Percentiles rank a stretch among this genome's conserved stretches.
Evolutionary conservation across 768 basidiomycete species (phyloP).

Genomic region (Termitomyces sp.): DNA sequence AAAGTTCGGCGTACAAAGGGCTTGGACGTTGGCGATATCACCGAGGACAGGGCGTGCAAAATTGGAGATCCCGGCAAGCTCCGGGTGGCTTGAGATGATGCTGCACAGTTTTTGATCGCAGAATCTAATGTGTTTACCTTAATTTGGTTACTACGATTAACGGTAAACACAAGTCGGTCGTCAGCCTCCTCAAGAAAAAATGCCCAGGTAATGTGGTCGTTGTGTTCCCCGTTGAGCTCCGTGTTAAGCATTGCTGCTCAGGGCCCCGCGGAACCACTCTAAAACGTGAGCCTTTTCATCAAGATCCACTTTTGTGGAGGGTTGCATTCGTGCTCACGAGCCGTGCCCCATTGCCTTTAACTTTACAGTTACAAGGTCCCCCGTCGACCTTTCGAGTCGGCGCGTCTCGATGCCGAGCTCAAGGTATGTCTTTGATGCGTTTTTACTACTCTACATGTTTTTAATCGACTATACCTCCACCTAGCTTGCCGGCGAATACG

Average conservation of each 20-base stretch:
- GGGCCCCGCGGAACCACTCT: constrained; percentile 89
- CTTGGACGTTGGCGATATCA: constrained; percentile 44
- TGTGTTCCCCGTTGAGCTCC: constrained; percentile 5
- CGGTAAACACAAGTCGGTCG: constrained; percentile 22
- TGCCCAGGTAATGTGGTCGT: constrained; percentile 69
- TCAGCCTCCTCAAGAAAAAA: constrained; percentile 60
- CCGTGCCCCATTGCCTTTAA: constrained; percentile 61
- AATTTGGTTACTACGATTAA: constrained; percentile 25
- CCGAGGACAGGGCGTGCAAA: constrained; percentile 18
- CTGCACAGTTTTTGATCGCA: constrained; percentile 59
- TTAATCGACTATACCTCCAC: neutral
- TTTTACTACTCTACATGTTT: neutral
- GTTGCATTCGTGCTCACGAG: constrained; percentile 61
- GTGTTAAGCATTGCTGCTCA: constrained; percentile 31
- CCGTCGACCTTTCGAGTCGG: constrained; percentile 92
- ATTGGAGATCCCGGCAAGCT: constrained; percentile 36
- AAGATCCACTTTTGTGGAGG: constrained; percentile 70
- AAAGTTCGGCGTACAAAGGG: constrained; percentile 39
- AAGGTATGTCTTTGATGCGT: constrained; percentile 55
- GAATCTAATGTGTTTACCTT: constrained; percentile 32
- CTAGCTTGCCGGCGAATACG: constrained; percentile 99
- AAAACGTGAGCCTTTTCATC: constrained; percentile 81
- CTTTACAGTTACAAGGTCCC: constrained; percentile 94
- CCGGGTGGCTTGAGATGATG: constrained; percentile 58
- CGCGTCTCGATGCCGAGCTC: constrained; percentile 98